Evolutionary conservation across 108 stramenopile genomes (phyloP).

Genomic region (Cyclotella choctawhatcheeana): DNA sequence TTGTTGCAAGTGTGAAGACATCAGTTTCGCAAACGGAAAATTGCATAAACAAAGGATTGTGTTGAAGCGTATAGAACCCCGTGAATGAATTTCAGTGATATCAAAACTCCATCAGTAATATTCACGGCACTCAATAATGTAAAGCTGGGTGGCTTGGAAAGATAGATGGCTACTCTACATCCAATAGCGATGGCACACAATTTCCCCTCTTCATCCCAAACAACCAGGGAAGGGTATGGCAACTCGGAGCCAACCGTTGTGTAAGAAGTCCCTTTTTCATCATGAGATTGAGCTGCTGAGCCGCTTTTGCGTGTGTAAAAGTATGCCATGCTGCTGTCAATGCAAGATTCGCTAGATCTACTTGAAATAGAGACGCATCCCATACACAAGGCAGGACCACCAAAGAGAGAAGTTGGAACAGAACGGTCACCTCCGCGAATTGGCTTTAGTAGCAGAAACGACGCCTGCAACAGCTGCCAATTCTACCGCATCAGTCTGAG

Average conservation of each 20-base stretch:
- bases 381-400: constrained; percentile 84
- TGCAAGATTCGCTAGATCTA: constrained; percentile 24
- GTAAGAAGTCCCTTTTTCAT: constrained; percentile 62
- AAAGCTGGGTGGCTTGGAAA: constrained; percentile 67
- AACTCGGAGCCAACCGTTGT: constrained; percentile 73
- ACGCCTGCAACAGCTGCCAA: constrained; percentile 52
- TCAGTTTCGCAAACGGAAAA: constrained; percentile 78
- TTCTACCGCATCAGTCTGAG: constrained; percentile 57
- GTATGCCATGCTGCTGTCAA: constrained; percentile 65
- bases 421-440: constrained; percentile 75
- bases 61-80: constrained; percentile 80
- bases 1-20: constrained; percentile 66
- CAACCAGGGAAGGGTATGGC: constrained; percentile 79
- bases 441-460: constrained; percentile 57
- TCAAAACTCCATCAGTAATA: constrained; percentile 50
- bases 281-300: constrained; percentile 44
- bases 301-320: constrained; percentile 71
- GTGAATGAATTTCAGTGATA: constrained; percentile 77
- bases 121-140: constrained; percentile 66
- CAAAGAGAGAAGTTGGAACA: constrained; percentile 71
- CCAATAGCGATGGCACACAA: constrained; percentile 74
- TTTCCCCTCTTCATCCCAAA: constrained; percentile 82
- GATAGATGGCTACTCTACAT: constrained; percentile 72
- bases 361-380: constrained; percentile 46
- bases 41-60: constrained; percentile 61